A percentile compares a stretch with the other conserved stretches of the same genome.
These are phyloP conservation scores for Clitopilus passeckerianus DNA, from an alignment of 768 basidiomycete genomes.

Conservation along the genomic window DNA sequence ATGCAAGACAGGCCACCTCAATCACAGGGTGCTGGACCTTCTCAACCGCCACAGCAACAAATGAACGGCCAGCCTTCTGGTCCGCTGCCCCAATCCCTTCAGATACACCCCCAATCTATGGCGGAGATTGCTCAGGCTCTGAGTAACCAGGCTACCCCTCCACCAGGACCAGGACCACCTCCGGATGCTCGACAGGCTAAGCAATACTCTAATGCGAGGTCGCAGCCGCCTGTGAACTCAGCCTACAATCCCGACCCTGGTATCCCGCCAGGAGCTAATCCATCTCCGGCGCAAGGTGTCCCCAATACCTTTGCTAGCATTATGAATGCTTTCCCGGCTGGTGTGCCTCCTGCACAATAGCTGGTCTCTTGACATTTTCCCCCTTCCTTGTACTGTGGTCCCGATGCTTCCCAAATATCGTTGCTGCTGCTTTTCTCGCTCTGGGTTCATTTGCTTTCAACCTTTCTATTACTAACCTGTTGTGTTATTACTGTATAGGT, in stretches of 20 bases:
- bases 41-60: conserved; percentile 13
- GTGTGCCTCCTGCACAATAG: background rate
- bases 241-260: background rate
- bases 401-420: background rate
- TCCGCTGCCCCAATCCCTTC: background rate
- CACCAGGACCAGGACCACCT: background rate
- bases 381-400: background rate
- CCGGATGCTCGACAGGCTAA: background rate
- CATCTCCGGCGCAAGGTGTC: conserved; percentile 18
- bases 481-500: background rate
- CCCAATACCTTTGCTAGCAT: conserved; percentile 63
- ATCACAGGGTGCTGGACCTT: conserved; percentile 16
- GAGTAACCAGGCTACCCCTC: background rate
- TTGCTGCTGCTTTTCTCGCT: background rate
- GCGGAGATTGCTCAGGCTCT: background rate
- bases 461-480: background rate
- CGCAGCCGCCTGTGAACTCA: background rate
- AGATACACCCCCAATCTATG: background rate
- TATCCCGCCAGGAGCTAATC: background rate
- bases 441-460: background rate
- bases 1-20: conserved; percentile 27
- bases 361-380: background rate
- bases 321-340: conserved; percentile 61
- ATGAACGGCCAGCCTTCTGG: background rate
- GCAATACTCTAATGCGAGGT: background rate